phyloP scores from a whole-genome alignment of 768 basidiomycete genomes.

The Russula dissimulans region DNA sequence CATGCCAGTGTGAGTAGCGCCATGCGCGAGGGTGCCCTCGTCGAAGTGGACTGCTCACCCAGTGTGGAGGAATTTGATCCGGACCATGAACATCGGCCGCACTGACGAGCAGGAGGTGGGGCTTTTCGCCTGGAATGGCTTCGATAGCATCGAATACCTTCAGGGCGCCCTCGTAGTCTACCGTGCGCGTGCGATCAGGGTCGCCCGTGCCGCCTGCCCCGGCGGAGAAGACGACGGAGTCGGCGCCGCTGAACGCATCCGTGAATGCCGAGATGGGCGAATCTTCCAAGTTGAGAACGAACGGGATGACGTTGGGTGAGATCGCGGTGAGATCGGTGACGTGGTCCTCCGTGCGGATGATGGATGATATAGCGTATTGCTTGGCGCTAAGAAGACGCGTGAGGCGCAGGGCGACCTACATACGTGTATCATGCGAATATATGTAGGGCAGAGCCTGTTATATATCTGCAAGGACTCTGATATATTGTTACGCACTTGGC shows the following conservation, averaged over 20 bases:
- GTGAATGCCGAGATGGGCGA: constrained; percentile 38
- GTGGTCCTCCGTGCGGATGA: constrained; percentile 45
- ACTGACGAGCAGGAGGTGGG: constrained; percentile 50
- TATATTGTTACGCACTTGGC: constrained; percentile 29
- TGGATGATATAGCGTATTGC: constrained; percentile 40
- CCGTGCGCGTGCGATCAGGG: constrained; percentile 43
- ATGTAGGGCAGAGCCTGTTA: too few species aligned
- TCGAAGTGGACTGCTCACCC: constrained; percentile 29
- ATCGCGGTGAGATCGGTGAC: constrained; percentile 36
- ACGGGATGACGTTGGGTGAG: constrained; percentile 34
- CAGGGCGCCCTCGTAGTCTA: constrained; percentile 55
- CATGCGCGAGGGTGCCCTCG: too few species aligned
- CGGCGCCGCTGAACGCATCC: constrained; percentile 31
- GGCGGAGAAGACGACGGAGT: constrained; percentile 34
- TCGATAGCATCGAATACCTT: constrained; percentile 68
- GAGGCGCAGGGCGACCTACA: constrained; percentile 39
- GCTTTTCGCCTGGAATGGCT: constrained; percentile 35
- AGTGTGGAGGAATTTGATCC: constrained; percentile 40
- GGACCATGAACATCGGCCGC: constrained; percentile 48
- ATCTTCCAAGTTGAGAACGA: constrained; percentile 50
- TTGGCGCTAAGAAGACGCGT: constrained; percentile 37
- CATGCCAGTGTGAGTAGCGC: too few species aligned
- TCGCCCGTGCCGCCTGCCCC: constrained; percentile 53
- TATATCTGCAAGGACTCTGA: not conserved
- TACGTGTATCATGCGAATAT: too few species aligned